These are phyloP conservation scores for Balamuthia mandrillaris DNA, from an alignment of 208 protist species.

Conservation along the genomic window DNA sequence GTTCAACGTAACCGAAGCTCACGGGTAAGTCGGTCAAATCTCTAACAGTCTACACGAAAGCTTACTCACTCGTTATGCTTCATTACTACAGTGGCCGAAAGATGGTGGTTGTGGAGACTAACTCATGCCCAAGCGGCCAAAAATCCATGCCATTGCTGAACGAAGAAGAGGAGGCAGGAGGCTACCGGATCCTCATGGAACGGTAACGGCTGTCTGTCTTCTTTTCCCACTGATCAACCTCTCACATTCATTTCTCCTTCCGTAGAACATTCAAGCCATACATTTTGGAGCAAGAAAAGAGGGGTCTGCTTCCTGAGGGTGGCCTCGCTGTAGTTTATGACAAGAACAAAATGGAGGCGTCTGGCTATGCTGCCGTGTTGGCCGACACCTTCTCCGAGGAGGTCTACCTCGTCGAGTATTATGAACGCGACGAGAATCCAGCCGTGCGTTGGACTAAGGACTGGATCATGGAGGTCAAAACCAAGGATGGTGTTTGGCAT, in stretches of 20 bases:
- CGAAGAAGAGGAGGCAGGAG: constrained; percentile 53
- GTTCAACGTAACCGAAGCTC: constrained; percentile 57
- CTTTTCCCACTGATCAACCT: constrained; percentile 42
- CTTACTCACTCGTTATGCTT: neutral
- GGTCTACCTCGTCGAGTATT: constrained; percentile 56
- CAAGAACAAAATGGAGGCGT: constrained; percentile 71
- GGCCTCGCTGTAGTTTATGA: constrained; percentile 72
- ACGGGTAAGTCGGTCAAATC: neutral
- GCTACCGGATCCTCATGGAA: constrained; percentile 51
- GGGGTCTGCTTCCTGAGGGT: constrained; percentile 39
- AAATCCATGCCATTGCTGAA: constrained; percentile 64
- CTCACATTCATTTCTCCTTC: no score
- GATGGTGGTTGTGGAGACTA: constrained; percentile 75
- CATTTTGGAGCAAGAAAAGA: neutral
- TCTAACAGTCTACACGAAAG: neutral
- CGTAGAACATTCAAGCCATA: constrained; percentile 37
- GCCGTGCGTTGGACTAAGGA: constrained; percentile 36
- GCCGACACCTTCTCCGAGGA: constrained; percentile 50
- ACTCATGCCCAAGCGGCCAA: constrained; percentile 69
- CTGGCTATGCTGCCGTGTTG: constrained; percentile 55
- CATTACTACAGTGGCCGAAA: constrained; percentile 41
- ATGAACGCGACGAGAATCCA: constrained; percentile 32
- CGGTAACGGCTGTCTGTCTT: no score
- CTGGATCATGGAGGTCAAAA: constrained; percentile 20
- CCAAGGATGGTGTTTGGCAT: constrained; percentile 49